phyloP scores from a whole-genome alignment of 495 filamentous ascomycete genomes.

The Aspergillus sclerotiicarbonarius region DNA sequence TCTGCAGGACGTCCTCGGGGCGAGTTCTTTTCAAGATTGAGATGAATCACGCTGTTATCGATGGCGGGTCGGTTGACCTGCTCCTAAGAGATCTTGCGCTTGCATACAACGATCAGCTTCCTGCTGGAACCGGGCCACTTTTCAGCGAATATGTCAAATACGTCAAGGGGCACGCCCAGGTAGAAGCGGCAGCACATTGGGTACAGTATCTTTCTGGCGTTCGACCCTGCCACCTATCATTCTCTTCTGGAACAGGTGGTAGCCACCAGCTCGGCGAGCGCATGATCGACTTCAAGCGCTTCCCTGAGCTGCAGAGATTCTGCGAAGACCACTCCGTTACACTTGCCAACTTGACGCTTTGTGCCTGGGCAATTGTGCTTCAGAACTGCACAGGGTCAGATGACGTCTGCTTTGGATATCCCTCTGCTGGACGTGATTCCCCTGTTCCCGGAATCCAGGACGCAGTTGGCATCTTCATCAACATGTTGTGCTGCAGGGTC shows the following conservation, averaged over 20 bases:
- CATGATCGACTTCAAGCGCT: slow-evolving; percentile 33
- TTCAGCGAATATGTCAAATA: slow-evolving; percentile 59
- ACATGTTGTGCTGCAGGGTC: slow-evolving; percentile 55
- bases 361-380: slow-evolving; percentile 58
- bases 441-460: slow-evolving; percentile 51
- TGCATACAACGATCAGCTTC: slow-evolving; percentile 43
- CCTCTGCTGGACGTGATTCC: slow-evolving; percentile 48
- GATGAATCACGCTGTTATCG: slow-evolving; percentile 56
- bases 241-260: slow-evolving; percentile 7
- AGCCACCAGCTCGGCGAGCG: slow-evolving; percentile 11
- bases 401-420: slow-evolving; percentile 59
- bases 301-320: slow-evolving; percentile 42
- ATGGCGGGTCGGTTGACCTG: slow-evolving; percentile 43
- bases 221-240: slow-evolving; percentile 25
- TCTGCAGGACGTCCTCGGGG: slow-evolving; percentile 39
- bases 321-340: slow-evolving; percentile 49
- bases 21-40: slow-evolving; percentile 50
- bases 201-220: slow-evolving; percentile 25
- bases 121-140: slow-evolving; percentile 41
- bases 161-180: slow-evolving; percentile 33
- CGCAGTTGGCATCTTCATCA: slow-evolving; percentile 55
- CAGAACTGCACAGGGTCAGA: slow-evolving; percentile 49
- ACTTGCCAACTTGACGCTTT: slow-evolving; percentile 49
- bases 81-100: slow-evolving; percentile 41
- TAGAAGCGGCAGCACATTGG: slow-evolving; percentile 37